phyloP scores from a whole-genome alignment of 192 early-diverging fungal genomes.

The Mortierella antarctica region DNA sequence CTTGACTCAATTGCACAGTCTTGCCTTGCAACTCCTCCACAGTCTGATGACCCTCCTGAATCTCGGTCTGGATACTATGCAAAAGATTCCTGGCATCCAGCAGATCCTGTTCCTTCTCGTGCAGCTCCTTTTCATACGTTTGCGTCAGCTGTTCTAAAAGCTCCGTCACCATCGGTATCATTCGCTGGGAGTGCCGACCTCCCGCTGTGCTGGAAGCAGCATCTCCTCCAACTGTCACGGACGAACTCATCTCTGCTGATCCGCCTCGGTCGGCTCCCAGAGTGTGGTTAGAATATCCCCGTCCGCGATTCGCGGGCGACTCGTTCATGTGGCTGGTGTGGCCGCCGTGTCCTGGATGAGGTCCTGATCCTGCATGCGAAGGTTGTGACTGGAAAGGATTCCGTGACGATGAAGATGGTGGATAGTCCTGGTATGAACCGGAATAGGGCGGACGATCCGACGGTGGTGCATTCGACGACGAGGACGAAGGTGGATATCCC shows the following conservation, averaged over 20 bases:
- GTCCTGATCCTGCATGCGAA: background rate
- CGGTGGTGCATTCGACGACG: background rate
- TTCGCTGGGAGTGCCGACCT: slow-evolving; percentile 22
- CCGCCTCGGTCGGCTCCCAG: background rate
- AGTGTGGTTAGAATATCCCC: background rate
- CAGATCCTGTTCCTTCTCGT: slow-evolving; percentile 57
- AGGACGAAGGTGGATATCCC: background rate
- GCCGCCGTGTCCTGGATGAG: background rate
- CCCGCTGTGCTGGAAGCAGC: background rate
- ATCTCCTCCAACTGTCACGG: background rate
- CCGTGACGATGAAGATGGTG: background rate
- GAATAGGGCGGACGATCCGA: slow-evolving; percentile 7
- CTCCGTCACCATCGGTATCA: slow-evolving; percentile 53
- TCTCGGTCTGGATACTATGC: slow-evolving; percentile 31
- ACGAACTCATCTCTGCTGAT: background rate
- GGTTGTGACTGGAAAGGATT: slow-evolving; percentile 21
- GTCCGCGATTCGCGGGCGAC: background rate
- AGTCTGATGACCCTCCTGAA: slow-evolving; percentile 42
- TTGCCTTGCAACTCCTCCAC: slow-evolving; percentile 37
- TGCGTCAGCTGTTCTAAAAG: slow-evolving; percentile 57
- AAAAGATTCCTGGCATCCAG: slow-evolving; percentile 50
- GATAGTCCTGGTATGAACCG: slow-evolving; percentile 12
- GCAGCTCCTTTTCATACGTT: slow-evolving; percentile 57
- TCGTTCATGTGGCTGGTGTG: background rate
- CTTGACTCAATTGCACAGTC: slow-evolving; percentile 25